Evolutionary conservation across 352 stramenopile species (phyloP).

Genomic region (Saprolegnia diclina): DNA sequence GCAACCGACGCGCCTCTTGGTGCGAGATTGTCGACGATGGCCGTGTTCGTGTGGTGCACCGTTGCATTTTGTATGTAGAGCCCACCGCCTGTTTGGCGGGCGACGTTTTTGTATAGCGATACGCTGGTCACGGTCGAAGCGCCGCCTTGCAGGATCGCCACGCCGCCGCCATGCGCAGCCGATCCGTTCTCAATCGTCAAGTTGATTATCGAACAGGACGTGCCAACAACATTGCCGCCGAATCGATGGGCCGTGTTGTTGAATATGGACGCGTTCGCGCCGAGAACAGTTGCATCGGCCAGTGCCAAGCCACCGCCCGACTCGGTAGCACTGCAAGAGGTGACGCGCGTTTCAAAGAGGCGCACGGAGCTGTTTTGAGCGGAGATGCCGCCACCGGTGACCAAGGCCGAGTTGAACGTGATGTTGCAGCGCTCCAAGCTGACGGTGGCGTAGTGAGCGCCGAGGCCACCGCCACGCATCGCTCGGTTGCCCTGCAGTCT

Average conservation of each 20-base stretch:
- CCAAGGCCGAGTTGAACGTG: no score
- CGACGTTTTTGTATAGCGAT: not conserved
- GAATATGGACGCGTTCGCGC: not conserved
- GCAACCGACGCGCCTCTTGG: not conserved
- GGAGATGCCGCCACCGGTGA: no score
- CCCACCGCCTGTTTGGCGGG: not conserved
- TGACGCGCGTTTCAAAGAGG: not conserved
- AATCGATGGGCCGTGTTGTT: not conserved
- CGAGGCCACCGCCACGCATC: no score
- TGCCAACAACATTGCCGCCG: not conserved
- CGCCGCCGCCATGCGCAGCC: not conserved
- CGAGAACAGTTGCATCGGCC: not conserved
- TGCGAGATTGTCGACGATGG: not conserved
- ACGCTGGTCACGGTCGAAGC: not conserved
- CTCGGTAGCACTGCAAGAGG: not conserved
- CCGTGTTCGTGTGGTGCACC: not conserved
- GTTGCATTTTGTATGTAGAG: not conserved
- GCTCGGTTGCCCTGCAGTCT: no score
- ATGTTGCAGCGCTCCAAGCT: no score
- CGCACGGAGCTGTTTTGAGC: not conserved
- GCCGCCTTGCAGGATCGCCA: not conserved
- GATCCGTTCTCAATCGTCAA: not conserved
- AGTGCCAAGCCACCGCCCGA: not conserved
- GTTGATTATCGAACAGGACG: not conserved
- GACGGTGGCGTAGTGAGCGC: no score